Evolutionary conservation across 108 stramenopile genomes (phyloP), one percentile per base, ranked within the genome.

Genomic region (Schizochytrium sp.): DNA sequence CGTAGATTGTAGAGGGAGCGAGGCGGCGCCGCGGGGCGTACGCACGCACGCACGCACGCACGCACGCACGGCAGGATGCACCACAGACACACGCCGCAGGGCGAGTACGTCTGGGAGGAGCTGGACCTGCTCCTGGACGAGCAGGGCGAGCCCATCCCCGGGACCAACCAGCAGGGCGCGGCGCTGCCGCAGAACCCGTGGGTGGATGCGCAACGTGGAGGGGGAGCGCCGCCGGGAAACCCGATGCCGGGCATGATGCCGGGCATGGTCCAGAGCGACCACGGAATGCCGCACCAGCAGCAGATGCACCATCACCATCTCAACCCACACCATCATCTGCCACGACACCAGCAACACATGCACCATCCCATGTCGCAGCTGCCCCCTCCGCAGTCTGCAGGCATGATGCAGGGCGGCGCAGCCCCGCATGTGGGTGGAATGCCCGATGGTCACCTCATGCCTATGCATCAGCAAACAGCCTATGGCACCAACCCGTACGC

Each of bases 101-200:
- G 76, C 6, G 76, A 83, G 48, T 83, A 53, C 76, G 76, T 83
- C 19, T 83, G 76, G 76, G 76, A 83, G 48, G 76, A 83, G 76
- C 76, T 83, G 45, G 76, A 83, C 76, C 76, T 83, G 16, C 76
- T 83, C 48, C 76, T 83, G 25, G 76, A 83, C n/a, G 76, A 83
- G 0, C 45, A 83, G 76, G 76, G 76, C 19, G 48, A 43, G 48
- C 45, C 51, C 18, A 83, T 83, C 51, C 63, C 63, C 5, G 51
- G 48, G n/a, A 53, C 51, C 43, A 45, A 83, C 51, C 76, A 47
- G 48, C 76, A 83, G 41, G 63, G 63, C 41, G 63, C 63, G 34
- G 63, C 63, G 41, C 63, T 69, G 8, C 63, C 63, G 34, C 63
- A 28, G 34, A 41, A 41, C 25, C 63, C 63, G 0, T 69, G 63